Base-by-base conservation (phyloP, 2,329 filamentous ascomycete genomes). In the Elsinoe perseae region DNA sequence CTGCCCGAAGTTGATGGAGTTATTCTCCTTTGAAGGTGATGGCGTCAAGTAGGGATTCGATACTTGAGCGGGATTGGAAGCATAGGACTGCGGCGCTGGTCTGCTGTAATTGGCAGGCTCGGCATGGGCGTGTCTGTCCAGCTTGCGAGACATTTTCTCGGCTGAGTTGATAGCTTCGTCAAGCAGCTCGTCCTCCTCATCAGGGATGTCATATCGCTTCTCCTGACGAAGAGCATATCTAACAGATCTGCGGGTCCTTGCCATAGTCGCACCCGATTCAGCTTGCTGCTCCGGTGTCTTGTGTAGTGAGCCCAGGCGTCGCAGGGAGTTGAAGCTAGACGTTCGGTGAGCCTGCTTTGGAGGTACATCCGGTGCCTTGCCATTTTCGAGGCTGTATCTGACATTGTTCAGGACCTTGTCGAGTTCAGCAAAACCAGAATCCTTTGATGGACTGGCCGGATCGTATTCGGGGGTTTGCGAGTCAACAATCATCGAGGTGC, bases 111-210 rank as follows among this genome's bases (percentile, higher is more conserved):
- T 54, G 21, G 56, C 38, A 23, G 40, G 12, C 14, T 34, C 21
- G 18, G 43, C 43, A 55, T 64, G 34, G 65, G 72, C 55, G 64
- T 65, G 60, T 67, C 68, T 71, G 57, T 83, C 88, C 59, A 95
- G 76, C 8, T 83, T 83, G 67, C 82, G 85, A 66, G 87, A 86
- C 6, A 84, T 88, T 59, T 81, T 82, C 64, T 85, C 85, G 0
- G 90, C 87, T 4, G 87, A 89, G 50, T 84, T 80, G 40, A 96
- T 77, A 18, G 84, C 90, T 71, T 98, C 93, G 63, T 96, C 91
- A 8, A 97, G 78, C 8, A 98, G 79, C 72, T 98, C 93, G 58
- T 98, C 93, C 67, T 97, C 92, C 71, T 98, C 93, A 65, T 95
- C 91, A 1, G 93, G 89, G 0, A 91, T 91, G 67, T 98, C 93